These are phyloP conservation scores for Lichtheimia corymbifera DNA, from an alignment of 371 early-diverging fungal genomes.

Conservation along the genomic window DNA sequence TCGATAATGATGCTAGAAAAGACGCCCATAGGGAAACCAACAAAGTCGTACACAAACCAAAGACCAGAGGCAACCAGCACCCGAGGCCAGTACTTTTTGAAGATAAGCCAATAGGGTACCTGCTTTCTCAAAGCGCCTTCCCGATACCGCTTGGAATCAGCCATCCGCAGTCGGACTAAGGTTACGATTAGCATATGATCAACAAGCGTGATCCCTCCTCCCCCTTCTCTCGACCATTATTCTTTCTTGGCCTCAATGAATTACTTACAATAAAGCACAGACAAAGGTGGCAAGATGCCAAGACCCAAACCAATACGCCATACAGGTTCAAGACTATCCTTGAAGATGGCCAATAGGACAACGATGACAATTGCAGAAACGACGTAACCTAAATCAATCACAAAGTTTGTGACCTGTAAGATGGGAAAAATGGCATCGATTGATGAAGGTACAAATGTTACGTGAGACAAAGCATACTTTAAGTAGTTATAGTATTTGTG, in stretches of 20 bases:
- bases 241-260: neutral
- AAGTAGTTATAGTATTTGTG: neutral
- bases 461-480: neutral
- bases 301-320: conserved; percentile 62
- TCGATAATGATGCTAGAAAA: conserved; percentile 57
- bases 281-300: conserved; percentile 60
- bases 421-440: too few species aligned
- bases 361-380: conserved; percentile 55
- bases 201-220: neutral
- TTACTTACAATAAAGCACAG: conserved; percentile 57
- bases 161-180: conserved; percentile 58
- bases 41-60: conserved; percentile 71
- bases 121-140: conserved; percentile 47
- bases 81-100: conserved; percentile 63
- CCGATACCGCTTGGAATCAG: conserved; percentile 53
- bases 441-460: neutral
- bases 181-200: neutral
- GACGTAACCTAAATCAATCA: conserved; percentile 61
- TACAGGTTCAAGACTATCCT: conserved; percentile 50
- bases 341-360: conserved; percentile 52
- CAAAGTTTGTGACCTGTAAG: conserved; percentile 51
- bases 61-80: conserved; percentile 54
- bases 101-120: conserved; percentile 62
- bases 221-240: neutral
- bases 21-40: conserved; percentile 60